phyloP scores from a whole-genome alignment of 2,329 filamentous ascomycete genomes.

The Sclerotinia spermophila region DNA sequence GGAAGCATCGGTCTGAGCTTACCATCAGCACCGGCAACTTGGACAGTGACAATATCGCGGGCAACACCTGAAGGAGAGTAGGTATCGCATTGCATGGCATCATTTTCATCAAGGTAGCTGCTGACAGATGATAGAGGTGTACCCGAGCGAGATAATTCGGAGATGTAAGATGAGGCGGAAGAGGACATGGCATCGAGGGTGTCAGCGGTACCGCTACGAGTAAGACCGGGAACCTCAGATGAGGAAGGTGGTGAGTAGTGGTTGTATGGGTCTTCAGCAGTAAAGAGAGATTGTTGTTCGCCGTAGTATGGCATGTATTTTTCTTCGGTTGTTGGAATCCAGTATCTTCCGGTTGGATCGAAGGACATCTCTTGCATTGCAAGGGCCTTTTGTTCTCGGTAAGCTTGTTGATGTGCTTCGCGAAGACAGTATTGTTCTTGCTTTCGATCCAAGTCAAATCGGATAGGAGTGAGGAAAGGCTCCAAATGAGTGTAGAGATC shows the following conservation, averaged over 20 bases:
- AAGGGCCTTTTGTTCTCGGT: constrained; percentile 27
- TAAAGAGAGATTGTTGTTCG: constrained; percentile 22
- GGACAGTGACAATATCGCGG: constrained; percentile 33
- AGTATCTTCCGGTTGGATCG: constrained; percentile 32
- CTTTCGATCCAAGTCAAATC: constrained; percentile 47
- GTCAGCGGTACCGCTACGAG: constrained; percentile 36
- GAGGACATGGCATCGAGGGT: constrained; percentile 34
- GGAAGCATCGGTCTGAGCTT: constrained; percentile 31
- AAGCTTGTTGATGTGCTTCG: constrained; percentile 27
- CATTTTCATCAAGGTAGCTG: constrained; percentile 30
- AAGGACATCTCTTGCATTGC: constrained; percentile 21
- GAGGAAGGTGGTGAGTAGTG: constrained; percentile 38
- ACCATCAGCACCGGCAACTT: constrained; percentile 23
- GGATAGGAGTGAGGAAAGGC: constrained; percentile 82
- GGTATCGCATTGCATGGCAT: constrained; percentile 15
- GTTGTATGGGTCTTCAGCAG: constrained; percentile 22
- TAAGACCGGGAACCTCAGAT: constrained; percentile 38
- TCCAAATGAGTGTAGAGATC: constrained; percentile 87
- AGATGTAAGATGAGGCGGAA: constrained; percentile 36
- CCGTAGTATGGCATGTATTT: constrained; percentile 22
- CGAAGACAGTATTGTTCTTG: constrained; percentile 28
- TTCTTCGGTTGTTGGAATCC: constrained; percentile 23
- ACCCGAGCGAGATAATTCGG: constrained; percentile 31
- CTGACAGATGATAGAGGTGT: constrained; percentile 38
- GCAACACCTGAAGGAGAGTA: constrained; percentile 20